These are phyloP conservation scores for Aspergillus aculeatus DNA, from an alignment of 2,329 filamentous ascomycete species.

Conservation along the genomic window DNA sequence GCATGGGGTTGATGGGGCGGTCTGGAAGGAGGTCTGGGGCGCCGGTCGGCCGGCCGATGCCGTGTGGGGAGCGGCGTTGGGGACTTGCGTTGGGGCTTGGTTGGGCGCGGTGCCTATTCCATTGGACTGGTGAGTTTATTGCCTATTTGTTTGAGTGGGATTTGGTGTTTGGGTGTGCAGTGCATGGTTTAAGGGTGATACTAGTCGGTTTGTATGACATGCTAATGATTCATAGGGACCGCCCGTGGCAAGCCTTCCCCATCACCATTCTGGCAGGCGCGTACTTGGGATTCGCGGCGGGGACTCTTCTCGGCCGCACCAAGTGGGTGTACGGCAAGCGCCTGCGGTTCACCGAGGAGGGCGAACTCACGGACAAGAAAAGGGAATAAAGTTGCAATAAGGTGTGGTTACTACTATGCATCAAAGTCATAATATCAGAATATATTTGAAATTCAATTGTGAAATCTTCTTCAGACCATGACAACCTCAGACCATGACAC, in stretches of 20 bases:
- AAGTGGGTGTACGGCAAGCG: constrained; percentile 33
- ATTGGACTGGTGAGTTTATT: constrained; percentile 70
- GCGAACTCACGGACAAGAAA: background rate
- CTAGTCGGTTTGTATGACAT: background rate
- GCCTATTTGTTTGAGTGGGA: background rate
- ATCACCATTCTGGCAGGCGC: constrained; percentile 83
- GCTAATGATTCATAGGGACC: constrained; percentile 56
- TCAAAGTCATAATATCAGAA: background rate
- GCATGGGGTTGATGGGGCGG: constrained; percentile 70
- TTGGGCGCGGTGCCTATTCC: constrained; percentile 92
- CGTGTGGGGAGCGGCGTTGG: constrained; percentile 77
- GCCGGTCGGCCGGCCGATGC: constrained; percentile 75
- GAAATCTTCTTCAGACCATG: background rate
- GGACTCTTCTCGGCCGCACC: constrained; percentile 36
- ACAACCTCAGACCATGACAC: background rate
- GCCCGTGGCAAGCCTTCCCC: constrained; percentile 99
- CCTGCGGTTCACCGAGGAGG: constrained; percentile 29
- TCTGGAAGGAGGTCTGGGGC: constrained; percentile 70
- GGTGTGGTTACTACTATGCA: background rate
- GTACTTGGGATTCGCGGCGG: constrained; percentile 74
- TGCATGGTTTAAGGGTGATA: too few species aligned
- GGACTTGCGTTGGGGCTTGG: constrained; percentile 80
- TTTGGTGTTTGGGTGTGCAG: background rate
- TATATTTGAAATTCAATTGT: background rate
- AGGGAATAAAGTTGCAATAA: background rate